Conservation (phyloP, 148 eudicot genomes). For the Amaranthus palmeri region DNA sequence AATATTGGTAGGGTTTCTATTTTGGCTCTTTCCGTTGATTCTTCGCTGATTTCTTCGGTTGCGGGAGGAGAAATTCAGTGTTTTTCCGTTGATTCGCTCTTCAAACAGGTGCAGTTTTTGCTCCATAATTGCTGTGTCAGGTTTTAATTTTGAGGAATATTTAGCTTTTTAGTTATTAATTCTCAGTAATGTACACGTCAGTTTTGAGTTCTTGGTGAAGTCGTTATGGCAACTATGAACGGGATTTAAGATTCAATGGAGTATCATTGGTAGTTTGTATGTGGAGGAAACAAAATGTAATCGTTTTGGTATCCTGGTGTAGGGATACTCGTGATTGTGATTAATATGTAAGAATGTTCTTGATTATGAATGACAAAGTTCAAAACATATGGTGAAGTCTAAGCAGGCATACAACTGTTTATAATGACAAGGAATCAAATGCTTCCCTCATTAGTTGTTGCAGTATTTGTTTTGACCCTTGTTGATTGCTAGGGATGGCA, state of each 20-base stretch:
- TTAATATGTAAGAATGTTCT: neutral
- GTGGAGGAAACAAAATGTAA: neutral
- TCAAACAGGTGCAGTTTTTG: constrained; percentile 45
- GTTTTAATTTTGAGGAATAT: neutral
- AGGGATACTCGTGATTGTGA: neutral
- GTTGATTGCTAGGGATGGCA: too few species aligned
- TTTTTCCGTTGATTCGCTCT: constrained; percentile 53
- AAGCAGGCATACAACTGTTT: neutral
- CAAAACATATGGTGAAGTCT: neutral
- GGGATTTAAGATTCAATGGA: neutral
- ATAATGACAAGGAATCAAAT: neutral
- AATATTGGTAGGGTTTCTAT: constrained; percentile 65
- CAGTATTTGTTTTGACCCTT: too few species aligned
- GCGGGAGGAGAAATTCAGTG: constrained; percentile 53
- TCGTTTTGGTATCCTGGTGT: too few species aligned
- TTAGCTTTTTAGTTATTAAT: neutral
- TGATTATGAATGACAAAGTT: neutral
- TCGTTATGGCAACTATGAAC: too few species aligned
- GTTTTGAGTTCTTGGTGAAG: too few species aligned
- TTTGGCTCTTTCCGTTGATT: constrained; percentile 64
- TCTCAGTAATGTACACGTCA: too few species aligned
- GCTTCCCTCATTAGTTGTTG: too few species aligned
- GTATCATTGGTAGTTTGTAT: too few species aligned
- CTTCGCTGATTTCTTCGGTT: constrained; percentile 55
- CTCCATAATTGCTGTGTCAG: neutral